Evolutionary conservation across 257 asterid genomes (phyloP).

Genomic region (Voacanga thouarsii): DNA sequence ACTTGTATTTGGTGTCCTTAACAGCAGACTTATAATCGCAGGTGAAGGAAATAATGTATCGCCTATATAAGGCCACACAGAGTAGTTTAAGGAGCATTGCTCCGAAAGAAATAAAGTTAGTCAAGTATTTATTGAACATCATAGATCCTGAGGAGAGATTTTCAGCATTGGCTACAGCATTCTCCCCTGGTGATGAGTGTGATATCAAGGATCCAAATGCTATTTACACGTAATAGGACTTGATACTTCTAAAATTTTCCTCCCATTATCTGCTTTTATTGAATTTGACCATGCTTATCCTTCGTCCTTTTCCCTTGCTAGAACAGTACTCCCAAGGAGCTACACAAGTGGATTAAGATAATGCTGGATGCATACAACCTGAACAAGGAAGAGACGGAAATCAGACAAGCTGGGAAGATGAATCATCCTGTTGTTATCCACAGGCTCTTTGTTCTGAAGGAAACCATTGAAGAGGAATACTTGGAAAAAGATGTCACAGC

Average conservation of each 20-base stretch:
- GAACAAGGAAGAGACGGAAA: constrained; percentile 77
- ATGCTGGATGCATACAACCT: constrained; percentile 93
- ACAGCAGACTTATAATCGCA: constrained; percentile 24
- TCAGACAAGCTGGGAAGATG: constrained; percentile 81
- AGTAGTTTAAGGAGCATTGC: constrained; percentile 75
- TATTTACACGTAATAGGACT: constrained; percentile 60
- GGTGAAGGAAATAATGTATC: constrained; percentile 92
- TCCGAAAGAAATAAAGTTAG: constrained; percentile 85
- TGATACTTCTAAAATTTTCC: neutral
- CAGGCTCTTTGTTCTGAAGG: constrained; percentile 82
- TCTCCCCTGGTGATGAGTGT: constrained; percentile 78
- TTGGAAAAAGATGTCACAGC: constrained; percentile 44
- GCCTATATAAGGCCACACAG: constrained; percentile 76
- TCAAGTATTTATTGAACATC: constrained; percentile 78
- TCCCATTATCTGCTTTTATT: neutral
- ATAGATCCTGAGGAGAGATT: constrained; percentile 92
- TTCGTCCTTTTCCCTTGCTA: constrained; percentile 13
- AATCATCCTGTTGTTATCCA: constrained; percentile 79
- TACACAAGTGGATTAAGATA: constrained; percentile 85
- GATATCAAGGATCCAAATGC: constrained; percentile 64
- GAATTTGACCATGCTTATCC: neutral
- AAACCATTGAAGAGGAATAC: constrained; percentile 84
- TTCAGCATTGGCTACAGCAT: constrained; percentile 88
- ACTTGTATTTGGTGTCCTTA: neutral
- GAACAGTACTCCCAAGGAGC: constrained; percentile 84